Conservation (phyloP, 2,329 filamentous ascomycete species). For the Tolypocladium endophyticum region DNA sequence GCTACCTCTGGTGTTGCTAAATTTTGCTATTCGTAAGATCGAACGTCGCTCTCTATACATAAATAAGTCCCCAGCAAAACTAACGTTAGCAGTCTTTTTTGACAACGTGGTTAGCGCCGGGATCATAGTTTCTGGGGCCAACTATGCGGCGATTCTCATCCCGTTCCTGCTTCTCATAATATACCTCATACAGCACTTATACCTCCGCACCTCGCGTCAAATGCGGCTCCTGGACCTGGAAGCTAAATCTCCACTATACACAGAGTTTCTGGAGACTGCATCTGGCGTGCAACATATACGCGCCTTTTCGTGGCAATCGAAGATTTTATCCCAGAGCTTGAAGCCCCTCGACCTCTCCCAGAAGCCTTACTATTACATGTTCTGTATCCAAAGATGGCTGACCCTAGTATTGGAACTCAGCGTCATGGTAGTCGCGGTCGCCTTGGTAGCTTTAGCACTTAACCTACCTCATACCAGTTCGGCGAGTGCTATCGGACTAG, state of each 20-base stretch:
- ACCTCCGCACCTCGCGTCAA: slow-evolving; percentile 42
- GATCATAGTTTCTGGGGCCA: slow-evolving; percentile 4
- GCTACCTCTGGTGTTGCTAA: neutral
- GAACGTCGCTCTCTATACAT: neutral
- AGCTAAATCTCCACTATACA: slow-evolving; percentile 35
- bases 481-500: slow-evolving; percentile 3
- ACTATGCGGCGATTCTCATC: slow-evolving; percentile 22
- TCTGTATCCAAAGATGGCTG: slow-evolving; percentile 35
- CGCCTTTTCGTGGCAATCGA: slow-evolving; percentile 11
- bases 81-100: neutral
- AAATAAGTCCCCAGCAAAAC: neutral
- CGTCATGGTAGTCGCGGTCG: slow-evolving; percentile 11
- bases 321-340: slow-evolving; percentile 29
- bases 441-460: slow-evolving; percentile 23
- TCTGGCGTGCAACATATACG: slow-evolving; percentile 14
- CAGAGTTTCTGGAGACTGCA: slow-evolving; percentile 25
- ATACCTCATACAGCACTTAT: slow-evolving; percentile 12
- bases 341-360: slow-evolving; percentile 23
- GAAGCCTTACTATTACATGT: slow-evolving; percentile 24
- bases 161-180: slow-evolving; percentile 18
- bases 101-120: neutral
- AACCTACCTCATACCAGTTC: neutral
- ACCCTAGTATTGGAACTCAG: slow-evolving; percentile 30
- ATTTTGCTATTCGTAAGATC: neutral
- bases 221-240: slow-evolving; percentile 44